A percentile compares a stretch with the other conserved stretches of the same genome.
These are phyloP conservation scores for Auriscalpium microsporum DNA, from an alignment of 768 basidiomycete species.

Conservation along the genomic window DNA sequence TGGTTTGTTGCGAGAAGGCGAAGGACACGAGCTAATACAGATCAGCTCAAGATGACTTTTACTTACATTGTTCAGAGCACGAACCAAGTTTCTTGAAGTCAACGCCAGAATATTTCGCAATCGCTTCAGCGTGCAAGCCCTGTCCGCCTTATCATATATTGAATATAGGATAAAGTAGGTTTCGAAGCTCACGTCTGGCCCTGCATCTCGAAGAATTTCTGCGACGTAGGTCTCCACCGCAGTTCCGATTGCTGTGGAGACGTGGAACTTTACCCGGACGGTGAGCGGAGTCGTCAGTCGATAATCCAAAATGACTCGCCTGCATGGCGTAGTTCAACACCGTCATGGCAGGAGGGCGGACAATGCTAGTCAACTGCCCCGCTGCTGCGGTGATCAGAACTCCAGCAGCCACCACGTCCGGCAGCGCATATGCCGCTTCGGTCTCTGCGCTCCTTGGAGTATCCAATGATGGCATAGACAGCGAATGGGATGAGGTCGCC, in stretches of 20 bases:
- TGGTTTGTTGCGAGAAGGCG: conserved; percentile 23
- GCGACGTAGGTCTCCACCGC: neutral
- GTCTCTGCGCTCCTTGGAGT: neutral
- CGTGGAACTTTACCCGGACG: neutral
- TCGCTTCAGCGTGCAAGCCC: conserved; percentile 24
- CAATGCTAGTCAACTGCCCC: neutral
- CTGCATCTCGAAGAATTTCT: neutral
- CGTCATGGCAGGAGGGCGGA: neutral
- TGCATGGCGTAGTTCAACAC: neutral
- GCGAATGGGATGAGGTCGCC: neutral
- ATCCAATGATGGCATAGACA: neutral
- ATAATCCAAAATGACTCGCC: neutral
- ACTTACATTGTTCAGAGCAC: neutral
- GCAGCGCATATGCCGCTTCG: neutral
- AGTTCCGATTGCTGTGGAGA: neutral
- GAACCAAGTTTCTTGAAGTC: conserved; percentile 22
- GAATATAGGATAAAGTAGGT: neutral
- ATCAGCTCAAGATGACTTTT: neutral
- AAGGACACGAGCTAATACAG: conserved; percentile 19
- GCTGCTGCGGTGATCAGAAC: neutral
- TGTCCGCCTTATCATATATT: neutral
- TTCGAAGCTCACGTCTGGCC: neutral
- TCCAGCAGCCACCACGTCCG: neutral
- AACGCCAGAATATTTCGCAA: conserved; percentile 17
- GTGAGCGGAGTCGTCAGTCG: neutral